phyloP scores from a whole-genome alignment of 208 protist genomes.

The Acanthamoeba divionensis region DNA sequence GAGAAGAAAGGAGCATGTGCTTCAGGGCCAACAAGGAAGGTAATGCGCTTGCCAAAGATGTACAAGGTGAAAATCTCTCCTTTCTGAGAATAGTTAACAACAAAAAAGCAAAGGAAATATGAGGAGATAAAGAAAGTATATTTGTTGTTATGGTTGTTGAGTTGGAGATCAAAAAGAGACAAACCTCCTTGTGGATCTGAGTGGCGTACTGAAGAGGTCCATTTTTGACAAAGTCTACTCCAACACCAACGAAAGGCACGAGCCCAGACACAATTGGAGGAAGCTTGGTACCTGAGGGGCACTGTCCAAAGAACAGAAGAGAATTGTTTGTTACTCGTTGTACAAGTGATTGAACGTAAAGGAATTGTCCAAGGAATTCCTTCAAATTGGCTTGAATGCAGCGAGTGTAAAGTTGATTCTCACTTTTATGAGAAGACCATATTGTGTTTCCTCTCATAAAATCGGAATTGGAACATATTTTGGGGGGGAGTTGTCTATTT shows the following conservation, averaged over 20 bases:
- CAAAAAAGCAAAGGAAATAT: background rate
- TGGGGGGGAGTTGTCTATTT: no score
- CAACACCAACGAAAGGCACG: constrained; percentile 27
- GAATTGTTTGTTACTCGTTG: background rate
- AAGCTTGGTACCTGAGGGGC: background rate
- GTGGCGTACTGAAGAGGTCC: constrained; percentile 45
- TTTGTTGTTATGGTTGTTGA: no score
- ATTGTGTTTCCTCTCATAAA: no score
- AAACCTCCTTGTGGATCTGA: constrained; percentile 4
- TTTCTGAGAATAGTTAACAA: constrained; percentile 7
- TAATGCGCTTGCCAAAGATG: constrained; percentile 46
- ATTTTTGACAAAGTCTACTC: background rate
- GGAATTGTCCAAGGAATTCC: no score
- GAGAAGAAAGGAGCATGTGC: constrained; percentile 50
- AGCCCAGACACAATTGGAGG: background rate
- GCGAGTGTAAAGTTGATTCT: no score
- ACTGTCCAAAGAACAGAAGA: background rate
- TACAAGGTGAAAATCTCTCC: constrained; percentile 60
- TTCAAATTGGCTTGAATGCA: no score
- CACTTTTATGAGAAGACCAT: no score
- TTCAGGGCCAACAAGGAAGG: constrained; percentile 47
- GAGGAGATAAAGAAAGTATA: background rate
- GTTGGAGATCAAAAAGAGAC: background rate
- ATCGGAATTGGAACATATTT: no score
- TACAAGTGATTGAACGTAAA: no score